A percentile compares a stretch with the other conserved stretches of the same genome.
These are phyloP conservation scores for Yamadazyma diospyri DNA, from an alignment of 1,139 yeast species.

Conservation along the genomic window DNA sequence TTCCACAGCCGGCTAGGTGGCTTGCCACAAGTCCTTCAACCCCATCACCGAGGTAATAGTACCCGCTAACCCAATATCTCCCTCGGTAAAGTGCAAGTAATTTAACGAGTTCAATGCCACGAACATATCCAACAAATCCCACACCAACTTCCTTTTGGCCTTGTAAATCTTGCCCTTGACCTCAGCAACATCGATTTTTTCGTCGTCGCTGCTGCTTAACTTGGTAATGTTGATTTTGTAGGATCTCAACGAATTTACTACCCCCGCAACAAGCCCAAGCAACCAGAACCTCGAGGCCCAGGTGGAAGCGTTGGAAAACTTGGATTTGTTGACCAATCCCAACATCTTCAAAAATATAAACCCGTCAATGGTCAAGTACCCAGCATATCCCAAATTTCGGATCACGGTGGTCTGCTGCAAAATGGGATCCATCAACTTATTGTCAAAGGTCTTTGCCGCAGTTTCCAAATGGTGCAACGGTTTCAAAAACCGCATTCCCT, in stretches of 20 bases:
- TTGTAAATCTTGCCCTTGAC: slow-evolving; percentile 30
- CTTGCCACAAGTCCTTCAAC: slow-evolving; percentile 65
- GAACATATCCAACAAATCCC: slow-evolving; percentile 76
- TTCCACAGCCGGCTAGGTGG: slow-evolving; percentile 14
- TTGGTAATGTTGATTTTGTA: slow-evolving; percentile 25
- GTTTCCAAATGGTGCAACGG: slow-evolving; percentile 73
- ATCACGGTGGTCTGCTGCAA: slow-evolving; percentile 56
- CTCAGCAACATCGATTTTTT: slow-evolving; percentile 29
- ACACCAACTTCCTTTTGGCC: slow-evolving; percentile 64
- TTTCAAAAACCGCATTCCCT: slow-evolving; percentile 81
- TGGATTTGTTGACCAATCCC: slow-evolving; percentile 36
- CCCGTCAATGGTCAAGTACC: slow-evolving; percentile 73
- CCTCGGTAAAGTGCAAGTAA: slow-evolving; percentile 65
- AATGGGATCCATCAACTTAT: slow-evolving; percentile 67
- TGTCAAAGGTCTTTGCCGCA: slow-evolving; percentile 66
- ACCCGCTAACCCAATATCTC: slow-evolving; percentile 83
- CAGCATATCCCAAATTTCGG: slow-evolving; percentile 71
- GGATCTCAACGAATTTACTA: slow-evolving; percentile 53
- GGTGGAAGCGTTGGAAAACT: slow-evolving; percentile 32
- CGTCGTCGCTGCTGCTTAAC: slow-evolving; percentile 23
- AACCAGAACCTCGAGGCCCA: slow-evolving; percentile 74
- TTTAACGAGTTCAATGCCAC: slow-evolving; percentile 73
- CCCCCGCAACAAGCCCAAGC: slow-evolving; percentile 61
- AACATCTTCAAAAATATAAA: slow-evolving; percentile 63
- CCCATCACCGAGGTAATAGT: slow-evolving; percentile 78